Base-by-base conservation (phyloP, 2,329 filamentous ascomycete genomes). In the Epichloe uncinata region DNA sequence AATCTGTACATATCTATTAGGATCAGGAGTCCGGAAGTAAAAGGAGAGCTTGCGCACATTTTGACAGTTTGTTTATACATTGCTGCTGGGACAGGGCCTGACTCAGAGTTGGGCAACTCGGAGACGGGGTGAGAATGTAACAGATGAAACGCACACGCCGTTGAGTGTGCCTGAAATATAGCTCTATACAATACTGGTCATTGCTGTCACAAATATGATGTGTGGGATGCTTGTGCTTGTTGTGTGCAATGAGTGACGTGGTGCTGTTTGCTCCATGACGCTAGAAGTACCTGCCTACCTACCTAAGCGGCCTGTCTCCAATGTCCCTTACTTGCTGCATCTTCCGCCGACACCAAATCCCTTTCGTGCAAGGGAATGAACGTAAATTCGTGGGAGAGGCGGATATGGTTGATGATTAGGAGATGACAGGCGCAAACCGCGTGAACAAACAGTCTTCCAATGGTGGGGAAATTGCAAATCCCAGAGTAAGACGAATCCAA, bases 1-100 rank as follows among this genome's bases (percentile, higher is more conserved):
- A 52, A 35, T 35, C 45, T 49, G 54, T 55, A 57, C 52, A 58
- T 57, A 52, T 50, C 46, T 50, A 54, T 48, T 18, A 49, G 41
- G 41, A 20, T 9, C 18, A 44, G 35, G 18, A 34, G 40, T 49
- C 40, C 20, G 9, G 41, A 15, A 44, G 20, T n/a, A 20, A n/a
- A 38, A 18, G 41, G 4, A 12, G 15, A 47, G 4, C n/a, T 15
- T n/a, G 46, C 33, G 22, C 18, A 30, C 33, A 42, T 38, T 49
- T 49, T 49, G 47, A 44, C n/a, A 30, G 22, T 48, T 3, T 48
- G 46, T 48, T 43, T 43, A 15, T 43, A 48, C 15, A 48, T 33
- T 22, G 47, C 40, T 15, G 15, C 26, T 7, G 15, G 16, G 12
- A n/a, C 43, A 6, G 11, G 15, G 16, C 1, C n/a, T 16, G 42